Conservation (phyloP, 148 eudicot species). For the Vaccinium myrtillus region DNA sequence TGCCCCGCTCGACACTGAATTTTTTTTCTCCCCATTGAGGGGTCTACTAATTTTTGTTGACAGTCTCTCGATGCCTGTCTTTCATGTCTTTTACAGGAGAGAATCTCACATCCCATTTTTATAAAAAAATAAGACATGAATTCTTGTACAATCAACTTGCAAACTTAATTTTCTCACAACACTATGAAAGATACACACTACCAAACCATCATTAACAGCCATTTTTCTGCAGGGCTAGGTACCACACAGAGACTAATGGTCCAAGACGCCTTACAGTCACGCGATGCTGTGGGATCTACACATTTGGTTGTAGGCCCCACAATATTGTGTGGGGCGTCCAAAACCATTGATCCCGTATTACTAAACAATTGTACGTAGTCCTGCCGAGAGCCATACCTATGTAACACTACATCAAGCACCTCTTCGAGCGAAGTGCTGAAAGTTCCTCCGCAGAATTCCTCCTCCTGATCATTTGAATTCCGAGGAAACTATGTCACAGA, state of each 20-base stretch:
- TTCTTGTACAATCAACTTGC: background rate
- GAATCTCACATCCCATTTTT: background rate
- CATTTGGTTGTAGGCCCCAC: background rate
- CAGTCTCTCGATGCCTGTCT: too few relatives aligned
- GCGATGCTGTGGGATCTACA: background rate
- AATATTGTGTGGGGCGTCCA: background rate
- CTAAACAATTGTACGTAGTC: background rate
- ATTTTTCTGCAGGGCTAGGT: background rate
- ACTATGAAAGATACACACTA: background rate
- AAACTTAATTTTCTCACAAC: background rate
- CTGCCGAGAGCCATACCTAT: background rate
- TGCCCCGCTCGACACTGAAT: too few relatives aligned
- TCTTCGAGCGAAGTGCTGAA: too few relatives aligned
- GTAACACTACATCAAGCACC: too few relatives aligned
- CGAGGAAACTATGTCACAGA: too few relatives aligned
- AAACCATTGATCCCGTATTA: background rate
- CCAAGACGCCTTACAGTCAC: background rate
- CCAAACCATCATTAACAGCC: background rate
- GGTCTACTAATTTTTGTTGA: too few relatives aligned
- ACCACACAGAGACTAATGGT: background rate
- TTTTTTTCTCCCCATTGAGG: too few relatives aligned
- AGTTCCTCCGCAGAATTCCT: too few relatives aligned
- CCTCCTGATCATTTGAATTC: too few relatives aligned
- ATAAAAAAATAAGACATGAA: background rate
- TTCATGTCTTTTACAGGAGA: background rate